Evolutionary conservation across 2,329 filamentous ascomycete genomes (phyloP), one percentile per base, ranked within the genome.

Genomic region (Metarhizium brunneum): DNA sequence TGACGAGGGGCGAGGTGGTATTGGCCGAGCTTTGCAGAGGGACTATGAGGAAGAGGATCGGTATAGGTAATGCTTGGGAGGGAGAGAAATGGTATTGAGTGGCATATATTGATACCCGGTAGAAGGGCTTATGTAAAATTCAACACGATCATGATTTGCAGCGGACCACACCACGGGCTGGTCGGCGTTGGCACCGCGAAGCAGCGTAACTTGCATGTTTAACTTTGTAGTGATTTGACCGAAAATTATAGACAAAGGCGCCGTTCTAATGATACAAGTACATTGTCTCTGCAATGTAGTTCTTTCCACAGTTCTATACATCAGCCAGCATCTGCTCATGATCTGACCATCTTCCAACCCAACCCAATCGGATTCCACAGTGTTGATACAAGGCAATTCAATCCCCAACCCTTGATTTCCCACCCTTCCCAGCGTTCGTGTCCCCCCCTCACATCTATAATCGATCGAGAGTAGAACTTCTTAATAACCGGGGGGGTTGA

Each of bases 401-500:
- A 14, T 18, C 40, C 6, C 40, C 40, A 42, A 3, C 6, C 40
- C 14, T 42, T 13, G n/a, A 18, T 42, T 8, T 42, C 40, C 40
- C 6, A 16, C 10, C 25, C 25, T 25, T 25, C 6, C 42, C 42
- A 45, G 8, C 10, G 16, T 20, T 6, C 42, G 18, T 5, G 38
- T 45, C 42, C n/a, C n/a, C 18, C 32, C 16, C 3, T 20, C 42
- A 45, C n/a, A 5, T 20, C 42, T 5, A 6, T 6, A 6, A 20
- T 11, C 18, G 11, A 6, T 20, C 18, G 32, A 42, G 35, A 25
- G 25, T 47, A 35, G 25, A 25, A 25, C 25, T 25, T 25, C 54
- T 75, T 85, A 96, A 74, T 92, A 97, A 75, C 92, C 92, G 50
- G 92, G 92, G 57, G 92, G 92, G 73, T 97, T 97, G 70, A 96